A percentile compares a stretch with the other conserved stretches of the same genome.
These are phyloP conservation scores for Rhazya stricta DNA, from an alignment of 257 asterid genomes.

Conservation along the genomic window DNA sequence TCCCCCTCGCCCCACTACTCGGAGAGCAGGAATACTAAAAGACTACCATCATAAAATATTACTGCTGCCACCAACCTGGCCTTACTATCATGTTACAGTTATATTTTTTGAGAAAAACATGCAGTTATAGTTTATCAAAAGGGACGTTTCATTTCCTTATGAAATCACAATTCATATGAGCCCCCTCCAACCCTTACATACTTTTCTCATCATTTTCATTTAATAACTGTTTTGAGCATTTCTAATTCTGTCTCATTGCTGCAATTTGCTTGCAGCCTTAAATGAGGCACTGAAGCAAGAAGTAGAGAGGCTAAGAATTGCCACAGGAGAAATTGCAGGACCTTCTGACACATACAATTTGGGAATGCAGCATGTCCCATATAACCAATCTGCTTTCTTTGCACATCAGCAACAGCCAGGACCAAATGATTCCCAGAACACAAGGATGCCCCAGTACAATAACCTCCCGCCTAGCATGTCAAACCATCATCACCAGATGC, in stretches of 20 bases:
- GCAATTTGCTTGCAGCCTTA: constrained; percentile 53
- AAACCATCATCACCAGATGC: constrained; percentile 40
- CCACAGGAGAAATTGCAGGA: constrained; percentile 56
- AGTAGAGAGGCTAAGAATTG: constrained; percentile 73
- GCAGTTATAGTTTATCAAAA: neutral
- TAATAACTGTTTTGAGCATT: neutral
- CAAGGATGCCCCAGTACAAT: constrained; percentile 63
- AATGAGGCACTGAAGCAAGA: constrained; percentile 87
- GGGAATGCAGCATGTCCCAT: constrained; percentile 66
- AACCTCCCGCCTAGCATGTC: constrained; percentile 48
- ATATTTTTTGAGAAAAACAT: neutral
- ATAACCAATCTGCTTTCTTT: constrained; percentile 51
- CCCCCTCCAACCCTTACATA: neutral
- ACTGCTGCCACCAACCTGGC: neutral
- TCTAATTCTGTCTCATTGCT: neutral
- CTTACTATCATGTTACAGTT: neutral
- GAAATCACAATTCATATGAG: neutral
- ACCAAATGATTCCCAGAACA: constrained; percentile 38
- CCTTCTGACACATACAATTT: constrained; percentile 47
- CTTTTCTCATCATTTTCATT: neutral
- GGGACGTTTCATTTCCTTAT: neutral
- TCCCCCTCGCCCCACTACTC: neutral
- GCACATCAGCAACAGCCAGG: constrained; percentile 47
- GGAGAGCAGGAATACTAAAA: neutral
- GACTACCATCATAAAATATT: neutral